phyloP scores from a whole-genome alignment of 371 early-diverging fungal genomes.

The Rhizopus stolonifer region DNA sequence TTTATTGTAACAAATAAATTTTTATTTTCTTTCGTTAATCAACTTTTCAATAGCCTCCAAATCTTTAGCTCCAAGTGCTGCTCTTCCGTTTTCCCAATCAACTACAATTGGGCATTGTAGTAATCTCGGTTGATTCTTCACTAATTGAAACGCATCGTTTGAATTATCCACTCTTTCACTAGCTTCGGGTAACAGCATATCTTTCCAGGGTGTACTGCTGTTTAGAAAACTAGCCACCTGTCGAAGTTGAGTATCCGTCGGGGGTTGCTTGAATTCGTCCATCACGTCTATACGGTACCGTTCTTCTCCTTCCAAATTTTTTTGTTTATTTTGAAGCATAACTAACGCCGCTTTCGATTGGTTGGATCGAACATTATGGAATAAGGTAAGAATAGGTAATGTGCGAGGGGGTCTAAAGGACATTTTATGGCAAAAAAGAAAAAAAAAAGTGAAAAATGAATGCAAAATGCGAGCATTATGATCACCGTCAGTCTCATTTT shows the following conservation, averaged over 20 bases:
- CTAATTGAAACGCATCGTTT: constrained; percentile 22
- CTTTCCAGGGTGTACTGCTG: constrained; percentile 24
- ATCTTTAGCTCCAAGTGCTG: constrained; percentile 32
- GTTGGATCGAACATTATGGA: constrained; percentile 29
- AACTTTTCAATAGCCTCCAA: constrained; percentile 25
- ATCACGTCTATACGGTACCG: constrained; percentile 26
- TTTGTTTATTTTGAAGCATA: constrained; percentile 26
- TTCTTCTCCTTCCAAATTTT: constrained; percentile 25
- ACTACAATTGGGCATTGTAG: constrained; percentile 38
- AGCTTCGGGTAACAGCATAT: constrained; percentile 16
- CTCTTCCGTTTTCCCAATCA: constrained; percentile 44
- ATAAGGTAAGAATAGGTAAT: constrained; percentile 37
- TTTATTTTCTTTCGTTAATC: constrained; percentile 18
- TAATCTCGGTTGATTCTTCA: constrained; percentile 23
- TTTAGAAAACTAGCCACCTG: constrained; percentile 23
- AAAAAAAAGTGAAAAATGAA: neutral
- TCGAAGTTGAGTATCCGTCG: constrained; percentile 24
- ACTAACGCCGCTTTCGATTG: constrained; percentile 28
- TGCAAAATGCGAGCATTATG: too few relatives aligned
- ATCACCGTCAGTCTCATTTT: too few relatives aligned
- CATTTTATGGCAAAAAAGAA: constrained; percentile 26
- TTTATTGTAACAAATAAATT: neutral
- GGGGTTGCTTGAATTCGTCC: constrained; percentile 21
- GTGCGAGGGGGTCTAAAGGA: constrained; percentile 50
- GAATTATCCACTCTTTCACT: constrained; percentile 8